Conservation (phyloP, 192 early-diverging fungal genomes). For the Diversispora epigaea region DNA sequence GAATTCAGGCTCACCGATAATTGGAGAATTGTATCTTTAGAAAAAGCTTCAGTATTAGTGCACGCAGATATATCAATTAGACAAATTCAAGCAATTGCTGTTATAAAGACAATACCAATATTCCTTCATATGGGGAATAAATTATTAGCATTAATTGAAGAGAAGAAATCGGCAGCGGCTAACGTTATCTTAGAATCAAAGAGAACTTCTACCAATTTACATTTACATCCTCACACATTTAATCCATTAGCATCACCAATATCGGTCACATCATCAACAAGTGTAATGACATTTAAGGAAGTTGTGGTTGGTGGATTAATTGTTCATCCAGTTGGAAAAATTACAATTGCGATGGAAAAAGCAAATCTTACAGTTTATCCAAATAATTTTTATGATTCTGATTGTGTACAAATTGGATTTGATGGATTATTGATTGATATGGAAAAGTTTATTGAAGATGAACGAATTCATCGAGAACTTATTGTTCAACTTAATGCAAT, state of each 20-base stretch:
- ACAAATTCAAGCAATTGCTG: conserved; percentile 33
- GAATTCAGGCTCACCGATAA: conserved; percentile 46
- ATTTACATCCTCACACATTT: neutral
- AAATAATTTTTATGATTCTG: conserved; percentile 46
- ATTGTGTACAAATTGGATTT: conserved; percentile 42
- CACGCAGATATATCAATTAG: conserved; percentile 34
- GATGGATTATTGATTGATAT: conserved; percentile 27
- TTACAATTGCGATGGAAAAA: conserved; percentile 33
- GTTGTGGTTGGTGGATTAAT: conserved; percentile 13
- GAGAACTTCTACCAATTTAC: neutral
- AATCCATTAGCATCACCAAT: neutral
- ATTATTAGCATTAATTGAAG: conserved; percentile 52
- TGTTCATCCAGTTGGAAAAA: conserved; percentile 31
- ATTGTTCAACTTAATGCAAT: conserved; percentile 33
- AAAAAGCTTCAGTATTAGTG: conserved; percentile 37
- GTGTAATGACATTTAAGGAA: neutral
- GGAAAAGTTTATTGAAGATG: conserved; percentile 1
- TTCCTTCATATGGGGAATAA: conserved; percentile 51
- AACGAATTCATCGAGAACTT: conserved; percentile 31
- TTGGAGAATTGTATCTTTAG: conserved; percentile 43
- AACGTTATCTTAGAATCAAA: conserved; percentile 17
- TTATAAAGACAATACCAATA: conserved; percentile 57
- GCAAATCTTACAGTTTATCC: conserved; percentile 43
- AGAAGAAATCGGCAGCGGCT: conserved; percentile 43
- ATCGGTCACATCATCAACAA: neutral